Conservation (phyloP, 1,139 yeast species). For the Tardiomyces digboiensis region DNA sequence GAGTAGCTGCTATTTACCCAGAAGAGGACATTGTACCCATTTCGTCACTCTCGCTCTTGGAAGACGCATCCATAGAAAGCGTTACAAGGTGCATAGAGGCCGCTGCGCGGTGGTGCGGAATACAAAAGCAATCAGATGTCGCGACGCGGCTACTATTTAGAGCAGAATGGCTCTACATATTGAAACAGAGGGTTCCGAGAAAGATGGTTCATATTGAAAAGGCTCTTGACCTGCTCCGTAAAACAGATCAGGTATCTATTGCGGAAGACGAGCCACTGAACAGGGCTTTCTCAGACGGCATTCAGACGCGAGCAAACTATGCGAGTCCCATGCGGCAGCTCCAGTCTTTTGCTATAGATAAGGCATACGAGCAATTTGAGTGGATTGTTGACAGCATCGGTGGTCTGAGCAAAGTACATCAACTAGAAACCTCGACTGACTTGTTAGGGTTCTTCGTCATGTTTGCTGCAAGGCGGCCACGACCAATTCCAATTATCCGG, state of each 20-base stretch:
- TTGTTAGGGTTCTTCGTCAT: conserved; percentile 21
- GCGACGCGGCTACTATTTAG: conserved; percentile 7
- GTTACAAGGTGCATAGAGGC: conserved; percentile 14
- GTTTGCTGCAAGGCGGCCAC: conserved; percentile 11
- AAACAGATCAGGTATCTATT: conserved; percentile 2
- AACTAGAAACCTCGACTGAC: conserved; percentile 17
- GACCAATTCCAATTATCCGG: conserved; percentile 18
- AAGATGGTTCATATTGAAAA: conserved; percentile 12
- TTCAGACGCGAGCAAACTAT: conserved; percentile 22
- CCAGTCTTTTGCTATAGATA: conserved; percentile 7
- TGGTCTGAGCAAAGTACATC: conserved; percentile 9
- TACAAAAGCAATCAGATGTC: background rate
- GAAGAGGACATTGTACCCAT: conserved; percentile 24
- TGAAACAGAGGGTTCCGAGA: conserved; percentile 12
- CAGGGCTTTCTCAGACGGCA: conserved; percentile 13
- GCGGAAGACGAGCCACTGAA: conserved; percentile 5
- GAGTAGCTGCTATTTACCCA: conserved; percentile 11
- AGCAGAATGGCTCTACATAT: conserved; percentile 10
- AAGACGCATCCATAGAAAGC: conserved; percentile 11
- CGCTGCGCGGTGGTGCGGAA: conserved; percentile 10
- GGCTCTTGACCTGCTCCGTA: conserved; percentile 7
- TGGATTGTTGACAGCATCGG: conserved; percentile 13
- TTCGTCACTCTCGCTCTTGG: conserved; percentile 14
- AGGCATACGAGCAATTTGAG: conserved; percentile 15
- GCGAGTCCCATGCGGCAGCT: conserved; percentile 23